These are phyloP conservation scores for Debaryomyces prosopidis DNA, from an alignment of 805 yeast genomes.

Conservation along the genomic window DNA sequence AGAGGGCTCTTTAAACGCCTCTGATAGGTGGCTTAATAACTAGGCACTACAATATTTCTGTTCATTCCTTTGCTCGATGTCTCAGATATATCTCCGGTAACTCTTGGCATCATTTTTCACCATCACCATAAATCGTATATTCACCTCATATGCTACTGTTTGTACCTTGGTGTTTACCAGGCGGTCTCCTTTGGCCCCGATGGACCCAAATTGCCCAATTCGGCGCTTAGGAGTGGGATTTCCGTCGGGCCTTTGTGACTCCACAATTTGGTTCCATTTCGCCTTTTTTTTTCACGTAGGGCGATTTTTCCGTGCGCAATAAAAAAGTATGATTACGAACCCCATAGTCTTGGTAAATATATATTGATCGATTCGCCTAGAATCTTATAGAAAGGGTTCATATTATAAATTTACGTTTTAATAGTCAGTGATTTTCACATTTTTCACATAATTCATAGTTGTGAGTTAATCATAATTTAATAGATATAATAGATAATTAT, in stretches of 20 bases:
- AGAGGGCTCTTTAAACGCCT: slow-evolving; percentile 12
- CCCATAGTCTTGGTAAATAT: not conserved
- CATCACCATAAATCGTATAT: not conserved
- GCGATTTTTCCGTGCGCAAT: not conserved
- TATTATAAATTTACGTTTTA: too few species aligned
- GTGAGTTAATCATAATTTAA: too few species aligned
- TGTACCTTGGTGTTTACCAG: not conserved
- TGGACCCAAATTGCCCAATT: not conserved
- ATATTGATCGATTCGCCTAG: too few species aligned
- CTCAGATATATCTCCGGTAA: not conserved
- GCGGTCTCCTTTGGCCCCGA: not conserved
- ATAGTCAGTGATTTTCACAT: too few species aligned
- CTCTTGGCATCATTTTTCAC: not conserved
- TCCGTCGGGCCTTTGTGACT: not conserved
- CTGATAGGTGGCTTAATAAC: slow-evolving; percentile 14
- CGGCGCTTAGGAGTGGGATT: too few species aligned
- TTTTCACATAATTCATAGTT: too few species aligned
- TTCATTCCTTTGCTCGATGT: not conserved
- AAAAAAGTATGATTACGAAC: not conserved
- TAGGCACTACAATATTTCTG: not conserved
- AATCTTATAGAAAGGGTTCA: too few species aligned
- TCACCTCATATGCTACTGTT: not conserved
- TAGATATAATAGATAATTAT: too few species aligned
- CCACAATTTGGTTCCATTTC: not conserved
- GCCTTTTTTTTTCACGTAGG: not conserved